phyloP scores from a whole-genome alignment of 2,329 filamentous ascomycete genomes.

The Exophiala sideris region DNA sequence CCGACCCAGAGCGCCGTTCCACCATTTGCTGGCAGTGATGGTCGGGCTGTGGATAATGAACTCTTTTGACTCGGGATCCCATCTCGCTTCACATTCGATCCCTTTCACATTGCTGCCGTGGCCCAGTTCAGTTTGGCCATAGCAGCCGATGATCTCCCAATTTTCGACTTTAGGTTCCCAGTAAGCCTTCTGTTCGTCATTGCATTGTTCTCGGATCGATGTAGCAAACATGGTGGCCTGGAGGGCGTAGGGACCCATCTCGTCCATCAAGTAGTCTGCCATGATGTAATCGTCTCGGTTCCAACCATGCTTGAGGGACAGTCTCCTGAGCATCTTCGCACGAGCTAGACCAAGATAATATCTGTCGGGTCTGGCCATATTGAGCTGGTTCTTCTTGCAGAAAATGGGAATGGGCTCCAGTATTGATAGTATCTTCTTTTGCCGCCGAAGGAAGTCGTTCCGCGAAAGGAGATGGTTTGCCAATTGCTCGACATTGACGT shows the following conservation, averaged over 20 bases:
- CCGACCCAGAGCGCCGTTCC: slow-evolving; percentile 52
- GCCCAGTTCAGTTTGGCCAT: slow-evolving; percentile 52
- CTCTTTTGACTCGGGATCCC: slow-evolving; percentile 44
- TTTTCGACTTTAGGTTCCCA: slow-evolving; percentile 51
- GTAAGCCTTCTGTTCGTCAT: slow-evolving; percentile 45
- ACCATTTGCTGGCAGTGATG: slow-evolving; percentile 54
- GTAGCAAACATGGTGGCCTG: slow-evolving; percentile 52
- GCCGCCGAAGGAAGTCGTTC: slow-evolving; percentile 48
- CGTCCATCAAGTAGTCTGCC: slow-evolving; percentile 52
- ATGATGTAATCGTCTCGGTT: slow-evolving; percentile 50
- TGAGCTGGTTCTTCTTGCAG: slow-evolving; percentile 49
- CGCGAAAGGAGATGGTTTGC: slow-evolving; percentile 46
- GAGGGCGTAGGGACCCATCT: slow-evolving; percentile 51
- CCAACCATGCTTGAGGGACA: slow-evolving; percentile 47
- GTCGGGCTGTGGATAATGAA: slow-evolving; percentile 53
- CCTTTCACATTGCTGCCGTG: slow-evolving; percentile 54
- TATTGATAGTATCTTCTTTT: slow-evolving; percentile 45
- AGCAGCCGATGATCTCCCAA: slow-evolving; percentile 52
- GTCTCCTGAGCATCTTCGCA: slow-evolving; percentile 49
- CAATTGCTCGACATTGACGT: slow-evolving; percentile 44
- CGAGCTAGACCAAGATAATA: slow-evolving; percentile 53
- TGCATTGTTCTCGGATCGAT: slow-evolving; percentile 51
- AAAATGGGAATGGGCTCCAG: slow-evolving; percentile 49
- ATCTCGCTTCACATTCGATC: slow-evolving; percentile 48
- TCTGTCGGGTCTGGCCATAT: slow-evolving; percentile 50